These are phyloP conservation scores for Auriscalpium microsporum DNA, from an alignment of 768 basidiomycete species.

Conservation along the genomic window DNA sequence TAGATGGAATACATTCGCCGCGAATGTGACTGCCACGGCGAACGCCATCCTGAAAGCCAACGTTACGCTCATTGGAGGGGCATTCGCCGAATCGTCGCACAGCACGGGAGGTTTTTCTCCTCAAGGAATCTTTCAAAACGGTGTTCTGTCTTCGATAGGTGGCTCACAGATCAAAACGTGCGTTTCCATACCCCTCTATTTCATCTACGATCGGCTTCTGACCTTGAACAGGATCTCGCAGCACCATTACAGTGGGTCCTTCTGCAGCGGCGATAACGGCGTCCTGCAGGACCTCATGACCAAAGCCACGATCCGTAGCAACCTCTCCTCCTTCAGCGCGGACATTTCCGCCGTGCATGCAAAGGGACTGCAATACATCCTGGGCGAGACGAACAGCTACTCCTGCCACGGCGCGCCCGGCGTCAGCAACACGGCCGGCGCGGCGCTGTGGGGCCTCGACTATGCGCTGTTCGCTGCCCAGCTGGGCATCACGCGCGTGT, in stretches of 20 bases:
- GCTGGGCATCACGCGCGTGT: constrained; percentile 44
- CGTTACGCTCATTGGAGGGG: constrained; percentile 36
- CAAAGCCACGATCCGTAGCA: constrained; percentile 45
- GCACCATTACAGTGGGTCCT: constrained; percentile 46
- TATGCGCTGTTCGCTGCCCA: constrained; percentile 53
- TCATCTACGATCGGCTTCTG: neutral
- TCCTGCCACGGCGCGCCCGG: constrained; percentile 38
- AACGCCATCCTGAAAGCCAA: constrained; percentile 31
- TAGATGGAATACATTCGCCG: constrained; percentile 48
- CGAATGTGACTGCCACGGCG: constrained; percentile 34
- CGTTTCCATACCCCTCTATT: constrained; percentile 10
- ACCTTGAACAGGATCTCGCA: constrained; percentile 39
- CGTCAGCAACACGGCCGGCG: constrained; percentile 64
- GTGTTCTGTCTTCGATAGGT: constrained; percentile 34
- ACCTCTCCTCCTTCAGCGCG: constrained; percentile 40
- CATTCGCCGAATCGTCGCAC: constrained; percentile 45
- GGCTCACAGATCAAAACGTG: constrained; percentile 43
- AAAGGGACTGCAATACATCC: constrained; percentile 44
- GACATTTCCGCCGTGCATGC: constrained; percentile 45
- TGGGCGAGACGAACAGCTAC: constrained; percentile 34
- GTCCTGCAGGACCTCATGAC: constrained; percentile 59
- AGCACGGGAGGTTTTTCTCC: constrained; percentile 40
- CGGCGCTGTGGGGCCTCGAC: constrained; percentile 60
- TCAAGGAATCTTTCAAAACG: constrained; percentile 41
- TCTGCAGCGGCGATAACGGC: constrained; percentile 45